Percentiles rank a stretch among this genome's conserved stretches.
These are phyloP conservation scores for Phaffomyces thermotolerans DNA, from an alignment of 805 yeast genomes.

Conservation along the genomic window DNA sequence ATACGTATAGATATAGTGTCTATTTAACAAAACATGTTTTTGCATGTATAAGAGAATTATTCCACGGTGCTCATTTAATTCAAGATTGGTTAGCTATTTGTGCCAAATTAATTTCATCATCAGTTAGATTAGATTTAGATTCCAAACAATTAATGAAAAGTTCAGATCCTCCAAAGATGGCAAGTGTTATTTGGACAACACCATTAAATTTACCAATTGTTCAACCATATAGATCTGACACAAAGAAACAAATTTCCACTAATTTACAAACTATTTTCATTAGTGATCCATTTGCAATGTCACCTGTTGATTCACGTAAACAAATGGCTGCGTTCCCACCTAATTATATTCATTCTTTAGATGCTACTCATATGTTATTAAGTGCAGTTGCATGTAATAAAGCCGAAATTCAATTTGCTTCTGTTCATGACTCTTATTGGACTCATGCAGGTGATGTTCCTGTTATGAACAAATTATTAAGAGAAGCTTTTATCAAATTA, in stretches of 20 bases:
- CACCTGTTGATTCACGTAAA: conserved; percentile 79
- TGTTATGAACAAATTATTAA: conserved; percentile 56
- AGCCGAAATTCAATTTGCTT: conserved; percentile 65
- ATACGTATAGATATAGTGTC: conserved; percentile 41
- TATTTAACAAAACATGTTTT: conserved; percentile 77
- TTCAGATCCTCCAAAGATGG: conserved; percentile 54
- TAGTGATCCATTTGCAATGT: conserved; percentile 78
- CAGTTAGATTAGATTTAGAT: conserved; percentile 62
- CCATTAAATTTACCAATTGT: conserved; percentile 94
- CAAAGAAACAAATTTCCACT: conserved; percentile 63
- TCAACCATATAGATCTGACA: conserved; percentile 81
- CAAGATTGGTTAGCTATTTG: conserved; percentile 95
- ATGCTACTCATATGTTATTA: conserved; percentile 94
- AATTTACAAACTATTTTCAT: conserved; percentile 83
- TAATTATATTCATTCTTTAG: conserved; percentile 87
- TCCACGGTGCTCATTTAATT: conserved; percentile 86
- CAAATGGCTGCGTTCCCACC: conserved; percentile 95
- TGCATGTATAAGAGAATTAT: conserved; percentile 75
- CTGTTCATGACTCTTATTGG: conserved; percentile 98
- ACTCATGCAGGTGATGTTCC: conserved; percentile 87
- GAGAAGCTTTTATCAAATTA: conserved; percentile 73
- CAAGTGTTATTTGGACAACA: conserved; percentile 96
- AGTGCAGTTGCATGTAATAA: conserved; percentile 76
- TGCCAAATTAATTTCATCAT: conserved; percentile 72
- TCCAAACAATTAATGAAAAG: conserved; percentile 31